These are phyloP conservation scores for Torrubiellomyces zombiae DNA, from an alignment of 2,329 filamentous ascomycete species.

Conservation along the genomic window DNA sequence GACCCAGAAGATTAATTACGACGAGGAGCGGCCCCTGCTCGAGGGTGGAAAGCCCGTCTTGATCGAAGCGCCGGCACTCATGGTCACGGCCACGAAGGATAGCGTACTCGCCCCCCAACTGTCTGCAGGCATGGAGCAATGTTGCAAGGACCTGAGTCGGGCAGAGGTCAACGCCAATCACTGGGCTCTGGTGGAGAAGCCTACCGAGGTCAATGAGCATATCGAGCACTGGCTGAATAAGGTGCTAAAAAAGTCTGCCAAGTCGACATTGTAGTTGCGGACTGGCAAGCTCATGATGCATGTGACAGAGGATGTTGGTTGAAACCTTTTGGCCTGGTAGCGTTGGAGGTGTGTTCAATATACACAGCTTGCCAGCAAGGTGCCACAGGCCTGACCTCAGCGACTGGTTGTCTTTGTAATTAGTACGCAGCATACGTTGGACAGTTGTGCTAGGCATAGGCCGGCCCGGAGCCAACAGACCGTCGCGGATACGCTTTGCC, in stretches of 20 bases:
- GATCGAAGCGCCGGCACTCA: slow-evolving; percentile 52
- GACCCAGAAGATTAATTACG: slow-evolving; percentile 51
- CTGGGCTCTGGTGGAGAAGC: slow-evolving; percentile 68
- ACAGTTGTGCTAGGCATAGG: too few relatives aligned
- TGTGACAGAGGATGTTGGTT: not conserved
- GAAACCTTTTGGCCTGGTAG: too few relatives aligned
- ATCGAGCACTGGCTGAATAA: slow-evolving; percentile 50
- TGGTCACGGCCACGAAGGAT: slow-evolving; percentile 59
- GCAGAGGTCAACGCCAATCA: slow-evolving; percentile 54
- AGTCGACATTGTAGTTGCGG: slow-evolving; percentile 11
- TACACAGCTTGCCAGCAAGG: too few relatives aligned
- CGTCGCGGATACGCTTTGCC: too few relatives aligned
- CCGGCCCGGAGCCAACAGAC: too few relatives aligned
- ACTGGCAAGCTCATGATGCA: not conserved
- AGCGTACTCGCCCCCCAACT: slow-evolving; percentile 54
- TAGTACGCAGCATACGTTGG: too few relatives aligned
- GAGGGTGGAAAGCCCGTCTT: slow-evolving; percentile 35
- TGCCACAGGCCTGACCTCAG: too few relatives aligned
- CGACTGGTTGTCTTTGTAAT: too few relatives aligned
- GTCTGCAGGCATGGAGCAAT: slow-evolving; percentile 52
- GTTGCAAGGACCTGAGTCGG: slow-evolving; percentile 47
- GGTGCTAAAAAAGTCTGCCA: slow-evolving; percentile 10
- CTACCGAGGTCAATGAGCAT: slow-evolving; percentile 51
- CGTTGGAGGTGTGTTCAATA: too few relatives aligned
- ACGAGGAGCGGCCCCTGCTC: slow-evolving; percentile 52